A percentile compares a stretch with the other conserved stretches of the same genome.
These are phyloP conservation scores for Sarocladium kiliense DNA, from an alignment of 2,329 filamentous ascomycete genomes.

Conservation along the genomic window DNA sequence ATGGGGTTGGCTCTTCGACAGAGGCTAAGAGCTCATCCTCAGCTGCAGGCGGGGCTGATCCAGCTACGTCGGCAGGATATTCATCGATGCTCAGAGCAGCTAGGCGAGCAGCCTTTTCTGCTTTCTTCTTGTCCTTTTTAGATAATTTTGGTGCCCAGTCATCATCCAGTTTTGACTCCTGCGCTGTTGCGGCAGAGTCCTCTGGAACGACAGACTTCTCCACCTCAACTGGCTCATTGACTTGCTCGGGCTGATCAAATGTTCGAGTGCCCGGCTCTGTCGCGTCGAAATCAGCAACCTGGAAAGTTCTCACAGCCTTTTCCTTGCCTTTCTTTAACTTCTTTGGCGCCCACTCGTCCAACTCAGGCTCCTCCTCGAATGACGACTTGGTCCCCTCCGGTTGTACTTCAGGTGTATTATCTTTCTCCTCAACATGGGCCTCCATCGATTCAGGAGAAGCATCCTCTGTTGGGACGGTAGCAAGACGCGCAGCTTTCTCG, in stretches of 20 bases:
- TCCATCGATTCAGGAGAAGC: background rate
- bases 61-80: background rate
- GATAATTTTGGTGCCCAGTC: constrained; percentile 15
- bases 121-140: constrained; percentile 26
- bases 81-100: background rate
- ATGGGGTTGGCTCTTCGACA: background rate
- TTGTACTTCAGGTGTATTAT: background rate
- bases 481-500: constrained; percentile 11
- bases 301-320: constrained; percentile 15
- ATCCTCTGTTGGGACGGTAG: background rate
- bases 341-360: constrained; percentile 11
- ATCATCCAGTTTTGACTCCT: background rate
- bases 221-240: background rate
- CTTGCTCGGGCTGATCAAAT: background rate
- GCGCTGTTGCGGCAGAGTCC: background rate
- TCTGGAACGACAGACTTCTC: background rate
- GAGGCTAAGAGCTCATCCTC: background rate
- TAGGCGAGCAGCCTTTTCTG: constrained; percentile 11
- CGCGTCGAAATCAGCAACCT: background rate
- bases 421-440: background rate
- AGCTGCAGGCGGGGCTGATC: background rate
- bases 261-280: background rate
- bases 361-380: background rate
- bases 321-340: constrained; percentile 25
- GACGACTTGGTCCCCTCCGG: background rate